A percentile compares a stretch with the other conserved stretches of the same genome.
Conservation (phyloP, 345 rosid genomes). For the Populus simonii region DNA sequence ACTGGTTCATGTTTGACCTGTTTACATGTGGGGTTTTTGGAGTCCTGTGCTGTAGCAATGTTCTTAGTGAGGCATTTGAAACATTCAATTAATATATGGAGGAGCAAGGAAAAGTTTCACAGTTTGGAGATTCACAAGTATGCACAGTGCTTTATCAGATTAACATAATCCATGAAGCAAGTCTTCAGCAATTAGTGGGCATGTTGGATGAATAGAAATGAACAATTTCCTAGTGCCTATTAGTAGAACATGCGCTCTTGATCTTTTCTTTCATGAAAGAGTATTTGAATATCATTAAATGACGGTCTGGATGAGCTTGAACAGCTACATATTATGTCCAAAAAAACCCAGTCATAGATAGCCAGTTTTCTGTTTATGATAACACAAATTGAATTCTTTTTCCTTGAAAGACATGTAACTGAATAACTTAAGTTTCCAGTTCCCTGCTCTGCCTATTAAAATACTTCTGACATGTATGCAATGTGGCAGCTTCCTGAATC, state of each 20-base stretch:
- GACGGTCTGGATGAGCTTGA: not conserved
- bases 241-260: not conserved
- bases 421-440: not conserved
- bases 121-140: not conserved
- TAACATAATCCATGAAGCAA: not conserved
- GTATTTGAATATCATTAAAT: not conserved
- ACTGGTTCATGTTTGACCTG: not conserved
- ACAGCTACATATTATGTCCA: not conserved
- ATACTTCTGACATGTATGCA: constrained; percentile 1
- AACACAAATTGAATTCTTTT: not conserved
- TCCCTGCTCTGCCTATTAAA: not conserved
- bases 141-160: not conserved
- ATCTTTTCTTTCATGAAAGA: not conserved
- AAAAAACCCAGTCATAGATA: not conserved
- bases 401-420: not conserved
- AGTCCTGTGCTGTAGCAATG: not conserved
- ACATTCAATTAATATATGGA: not conserved
- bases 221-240: too few relatives aligned
- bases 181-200: too few relatives aligned
- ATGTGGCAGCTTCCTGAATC: constrained; percentile 88
- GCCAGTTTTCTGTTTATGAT: not conserved
- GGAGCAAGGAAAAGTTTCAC: not conserved
- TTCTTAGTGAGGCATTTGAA: not conserved
- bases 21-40: not conserved
- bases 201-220: too few relatives aligned